phyloP scores from a whole-genome alignment of 768 basidiomycete species.

The Lactifluus echinatus region DNA sequence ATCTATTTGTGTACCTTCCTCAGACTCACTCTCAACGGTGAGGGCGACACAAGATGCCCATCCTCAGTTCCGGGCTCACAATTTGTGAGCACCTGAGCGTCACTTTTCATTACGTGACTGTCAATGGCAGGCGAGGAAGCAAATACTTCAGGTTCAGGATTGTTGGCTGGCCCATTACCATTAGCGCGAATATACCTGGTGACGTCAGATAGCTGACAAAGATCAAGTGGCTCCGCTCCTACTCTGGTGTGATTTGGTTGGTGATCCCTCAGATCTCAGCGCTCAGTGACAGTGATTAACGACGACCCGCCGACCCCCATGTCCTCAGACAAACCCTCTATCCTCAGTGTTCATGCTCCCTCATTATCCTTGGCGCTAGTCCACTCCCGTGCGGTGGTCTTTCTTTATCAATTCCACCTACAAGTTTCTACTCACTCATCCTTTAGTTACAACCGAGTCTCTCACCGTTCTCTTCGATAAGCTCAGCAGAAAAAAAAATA shows the following conservation, averaged over 20 bases:
- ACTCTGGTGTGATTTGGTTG: too few species aligned
- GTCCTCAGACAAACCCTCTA: constrained; percentile 31
- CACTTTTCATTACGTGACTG: too few species aligned
- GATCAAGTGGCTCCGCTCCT: too few species aligned
- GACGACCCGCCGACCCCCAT: constrained; percentile 21
- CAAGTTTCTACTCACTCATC: neutral
- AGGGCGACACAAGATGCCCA: too few species aligned
- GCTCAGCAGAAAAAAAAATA: constrained; percentile 55
- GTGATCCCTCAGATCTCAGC: too few species aligned
- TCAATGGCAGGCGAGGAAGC: too few species aligned
- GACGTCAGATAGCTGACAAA: neutral
- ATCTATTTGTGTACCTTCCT: too few species aligned
- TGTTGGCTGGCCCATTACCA: too few species aligned
- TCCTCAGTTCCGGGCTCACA: too few species aligned
- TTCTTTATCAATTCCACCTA: neutral
- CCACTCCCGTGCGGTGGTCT: constrained; percentile 52
- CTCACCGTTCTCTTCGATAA: constrained; percentile 58
- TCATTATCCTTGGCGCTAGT: constrained; percentile 62
- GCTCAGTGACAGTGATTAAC: neutral
- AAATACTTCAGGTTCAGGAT: too few species aligned
- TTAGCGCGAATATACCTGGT: neutral
- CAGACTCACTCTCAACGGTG: too few species aligned
- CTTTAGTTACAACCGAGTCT: constrained; percentile 59
- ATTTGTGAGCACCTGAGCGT: too few species aligned
- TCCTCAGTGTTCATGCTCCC: constrained; percentile 74